A percentile compares a stretch with the other conserved stretches of the same genome.
Conservation (phyloP, 805 yeast genomes). For the Saccharomycopsis oosterbeekiorum region DNA sequence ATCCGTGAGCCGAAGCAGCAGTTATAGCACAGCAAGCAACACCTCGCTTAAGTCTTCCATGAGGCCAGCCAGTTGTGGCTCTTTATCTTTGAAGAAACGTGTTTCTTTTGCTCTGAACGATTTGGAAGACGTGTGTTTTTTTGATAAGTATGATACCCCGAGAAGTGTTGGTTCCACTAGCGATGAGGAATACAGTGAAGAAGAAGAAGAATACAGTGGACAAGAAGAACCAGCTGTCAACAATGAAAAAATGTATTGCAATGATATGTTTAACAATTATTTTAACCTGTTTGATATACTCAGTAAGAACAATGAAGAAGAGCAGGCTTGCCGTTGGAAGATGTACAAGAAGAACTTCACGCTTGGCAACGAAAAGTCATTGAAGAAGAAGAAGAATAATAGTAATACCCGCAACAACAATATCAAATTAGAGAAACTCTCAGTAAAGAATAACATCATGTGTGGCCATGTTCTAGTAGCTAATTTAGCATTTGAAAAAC, state of each 20-base stretch:
- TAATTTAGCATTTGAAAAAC: constrained; percentile 33
- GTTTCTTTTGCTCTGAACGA: constrained; percentile 16
- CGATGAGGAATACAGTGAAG: constrained; percentile 12
- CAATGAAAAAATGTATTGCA: not conserved
- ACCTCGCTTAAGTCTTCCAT: not conserved
- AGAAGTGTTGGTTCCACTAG: constrained; percentile 15
- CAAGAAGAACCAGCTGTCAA: constrained; percentile 7
- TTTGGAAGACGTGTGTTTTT: constrained; percentile 17
- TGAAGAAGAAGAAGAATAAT: not conserved
- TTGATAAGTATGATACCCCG: constrained; percentile 17
- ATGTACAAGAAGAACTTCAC: not conserved
- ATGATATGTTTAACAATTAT: not conserved
- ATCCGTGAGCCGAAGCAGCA: not conserved
- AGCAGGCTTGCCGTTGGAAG: not conserved
- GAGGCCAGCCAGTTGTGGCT: not conserved
- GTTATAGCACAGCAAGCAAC: not conserved
- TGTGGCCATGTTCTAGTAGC: constrained; percentile 37
- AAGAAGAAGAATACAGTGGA: constrained; percentile 5
- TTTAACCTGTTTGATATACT: not conserved
- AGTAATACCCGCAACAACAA: not conserved
- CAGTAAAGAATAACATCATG: constrained; percentile 21
- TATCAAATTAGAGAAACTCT: constrained; percentile 5
- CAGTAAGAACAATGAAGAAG: not conserved
- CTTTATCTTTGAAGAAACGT: constrained; percentile 10
- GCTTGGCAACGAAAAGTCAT: not conserved